Evolutionary conservation across 768 basidiomycete species (phyloP), one percentile per base, ranked within the genome.

Genomic region (Mycena amicta): DNA sequence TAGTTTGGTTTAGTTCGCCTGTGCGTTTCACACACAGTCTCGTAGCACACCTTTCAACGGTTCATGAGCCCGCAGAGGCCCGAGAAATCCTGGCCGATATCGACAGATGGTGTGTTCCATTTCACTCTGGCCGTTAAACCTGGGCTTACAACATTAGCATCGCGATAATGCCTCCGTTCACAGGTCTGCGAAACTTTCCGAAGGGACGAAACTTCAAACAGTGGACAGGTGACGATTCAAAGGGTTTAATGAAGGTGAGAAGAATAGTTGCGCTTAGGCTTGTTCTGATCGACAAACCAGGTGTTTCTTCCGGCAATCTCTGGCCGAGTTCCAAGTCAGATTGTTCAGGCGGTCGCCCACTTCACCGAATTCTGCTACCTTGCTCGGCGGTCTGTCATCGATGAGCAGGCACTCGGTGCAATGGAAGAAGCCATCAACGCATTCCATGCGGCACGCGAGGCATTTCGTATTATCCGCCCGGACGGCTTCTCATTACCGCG

Each of bases 161-260:
- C 33, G 65, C 72, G 2, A 68, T 63, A 1, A 67, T 66, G 0
- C 66, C 67, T 1, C 43, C 64, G 0, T 77, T 74, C 28, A 22
- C 71, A 0, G 70, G 70, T 0, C 64, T 75, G 0, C 50, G 62
- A 4, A 52, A 62, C 0, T 77, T 77, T 25, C 66, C 67, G 1
- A 61, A 75, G 27, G 74, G 75, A 1, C 49, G 55, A 0, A 55
- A 62, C 0, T 76, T 75, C 52, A 71, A 72, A 20, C 76, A 77
- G 28, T 77, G 76, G 76, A 77, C 74, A 0, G 69, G 74, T 3
- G 57, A 77, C 37, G 70, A 77, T 22, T 77, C 71, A 1, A 77
- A 78, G 28, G 73, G 67, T 0, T 53, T 77, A 4, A 77, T 77
- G 72, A 77, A 76, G 69, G 74, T 74, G 26, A 5, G 45, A 57